Evolutionary conservation across 2,329 filamentous ascomycete species (phyloP).

Genomic region (Paecilomyces fulvus): DNA sequence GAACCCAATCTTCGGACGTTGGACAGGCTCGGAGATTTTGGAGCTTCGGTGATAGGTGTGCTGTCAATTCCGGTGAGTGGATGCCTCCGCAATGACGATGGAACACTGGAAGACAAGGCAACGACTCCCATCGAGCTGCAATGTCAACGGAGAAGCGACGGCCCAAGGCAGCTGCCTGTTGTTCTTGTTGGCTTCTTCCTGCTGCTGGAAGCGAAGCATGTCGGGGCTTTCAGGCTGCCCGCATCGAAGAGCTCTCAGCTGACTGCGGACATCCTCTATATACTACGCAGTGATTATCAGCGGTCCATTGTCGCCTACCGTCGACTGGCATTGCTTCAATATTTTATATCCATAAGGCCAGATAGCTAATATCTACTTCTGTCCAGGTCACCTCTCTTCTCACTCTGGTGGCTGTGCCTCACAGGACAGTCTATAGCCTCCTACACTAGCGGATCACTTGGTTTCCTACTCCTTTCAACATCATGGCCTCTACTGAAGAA

Average conservation of each 20-base stretch:
- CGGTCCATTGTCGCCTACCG: background rate
- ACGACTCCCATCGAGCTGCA: background rate
- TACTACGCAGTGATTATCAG: background rate
- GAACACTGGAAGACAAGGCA: background rate
- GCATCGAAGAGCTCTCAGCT: background rate
- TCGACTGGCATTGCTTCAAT: background rate
- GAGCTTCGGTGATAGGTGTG: background rate
- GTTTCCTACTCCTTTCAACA: conserved; percentile 1
- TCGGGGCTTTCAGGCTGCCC: background rate
- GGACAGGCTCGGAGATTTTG: background rate
- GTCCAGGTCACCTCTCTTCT: background rate
- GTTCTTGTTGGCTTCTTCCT: background rate
- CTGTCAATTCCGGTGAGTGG: background rate
- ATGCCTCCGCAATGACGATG: background rate
- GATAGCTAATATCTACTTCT: background rate
- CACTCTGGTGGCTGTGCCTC: background rate
- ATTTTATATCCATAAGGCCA: background rate
- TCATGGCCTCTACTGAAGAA: background rate
- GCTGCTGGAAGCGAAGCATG: background rate
- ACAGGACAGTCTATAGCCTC: background rate
- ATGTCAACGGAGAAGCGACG: background rate
- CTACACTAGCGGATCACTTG: background rate
- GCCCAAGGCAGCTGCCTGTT: background rate
- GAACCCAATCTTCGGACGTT: background rate
- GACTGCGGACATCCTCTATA: background rate